Evolutionary conservation across 225 moss, liverwort and hornwort genomes (phyloP).

Genomic region (Marchantia polymorpha): DNA sequence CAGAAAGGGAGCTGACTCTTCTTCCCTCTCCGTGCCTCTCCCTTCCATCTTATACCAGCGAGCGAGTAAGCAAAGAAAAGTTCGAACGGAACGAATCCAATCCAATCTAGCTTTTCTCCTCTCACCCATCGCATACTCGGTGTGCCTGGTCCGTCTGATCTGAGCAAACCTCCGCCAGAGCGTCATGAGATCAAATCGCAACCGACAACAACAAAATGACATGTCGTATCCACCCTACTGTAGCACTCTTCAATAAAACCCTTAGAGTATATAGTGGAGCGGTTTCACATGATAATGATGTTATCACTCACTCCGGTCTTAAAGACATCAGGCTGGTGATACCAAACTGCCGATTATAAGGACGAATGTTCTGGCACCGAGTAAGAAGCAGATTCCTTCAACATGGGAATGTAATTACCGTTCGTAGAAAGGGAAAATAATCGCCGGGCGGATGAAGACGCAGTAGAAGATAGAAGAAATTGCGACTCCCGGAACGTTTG

Average conservation of each 20-base stretch:
- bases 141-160: constrained; percentile 1
- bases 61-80: background rate
- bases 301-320: constrained; percentile 3
- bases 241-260: constrained; percentile 2
- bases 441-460: background rate
- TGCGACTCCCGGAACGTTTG: too few species aligned
- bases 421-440: background rate
- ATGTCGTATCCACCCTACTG: constrained; percentile 6
- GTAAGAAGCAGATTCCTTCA: background rate
- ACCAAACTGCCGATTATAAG: background rate
- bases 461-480: background rate
- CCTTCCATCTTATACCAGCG: background rate
- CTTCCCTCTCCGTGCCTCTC: background rate
- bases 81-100: background rate
- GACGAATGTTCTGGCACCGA: background rate
- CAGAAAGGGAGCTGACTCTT: background rate
- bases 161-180: background rate
- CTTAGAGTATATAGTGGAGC: constrained; percentile 3
- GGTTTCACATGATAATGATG: constrained; percentile 9
- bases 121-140: background rate
- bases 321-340: background rate
- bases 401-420: background rate
- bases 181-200: constrained; percentile 9
- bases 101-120: background rate
- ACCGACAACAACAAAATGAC: constrained; percentile 7